Conservation (phyloP, 306 rosid genomes). For the Pueraria montana region DNA sequence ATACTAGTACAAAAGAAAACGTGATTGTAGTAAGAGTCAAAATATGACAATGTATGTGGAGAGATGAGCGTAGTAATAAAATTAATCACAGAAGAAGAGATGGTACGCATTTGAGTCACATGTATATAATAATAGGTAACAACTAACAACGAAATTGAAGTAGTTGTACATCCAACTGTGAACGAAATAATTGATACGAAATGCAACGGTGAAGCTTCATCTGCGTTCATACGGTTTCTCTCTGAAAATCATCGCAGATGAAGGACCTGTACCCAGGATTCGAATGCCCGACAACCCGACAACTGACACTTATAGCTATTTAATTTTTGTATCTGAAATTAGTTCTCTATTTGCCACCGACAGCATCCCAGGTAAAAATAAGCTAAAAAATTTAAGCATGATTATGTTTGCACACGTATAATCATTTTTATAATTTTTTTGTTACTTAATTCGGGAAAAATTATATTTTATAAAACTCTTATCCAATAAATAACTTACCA, state of each 20-base stretch:
- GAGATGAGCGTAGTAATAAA: background rate
- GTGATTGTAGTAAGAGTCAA: background rate
- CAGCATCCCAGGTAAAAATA: constrained; percentile 36
- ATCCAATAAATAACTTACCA: background rate
- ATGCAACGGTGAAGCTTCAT: constrained; percentile 38
- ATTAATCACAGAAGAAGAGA: constrained; percentile 10
- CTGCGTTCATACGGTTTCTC: constrained; percentile 34
- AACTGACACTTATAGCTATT: constrained; percentile 47
- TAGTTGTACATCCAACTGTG: background rate
- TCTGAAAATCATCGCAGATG: constrained; percentile 41
- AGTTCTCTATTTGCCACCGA: constrained; percentile 59
- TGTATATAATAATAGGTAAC: background rate
- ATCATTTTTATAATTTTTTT: background rate
- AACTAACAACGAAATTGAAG: constrained; percentile 11
- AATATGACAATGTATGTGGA: background rate
- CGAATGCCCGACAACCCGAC: constrained; percentile 69
- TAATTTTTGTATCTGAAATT: constrained; percentile 12
- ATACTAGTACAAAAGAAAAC: background rate
- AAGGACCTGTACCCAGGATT: constrained; percentile 56
- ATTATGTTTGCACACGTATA: background rate
- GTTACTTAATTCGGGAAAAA: background rate
- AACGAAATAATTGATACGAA: background rate
- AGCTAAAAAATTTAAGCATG: background rate
- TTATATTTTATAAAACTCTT: background rate
- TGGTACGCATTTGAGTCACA: background rate